phyloP scores from a whole-genome alignment of 2,329 filamentous ascomycete genomes.

The Phoma sp. region DNA sequence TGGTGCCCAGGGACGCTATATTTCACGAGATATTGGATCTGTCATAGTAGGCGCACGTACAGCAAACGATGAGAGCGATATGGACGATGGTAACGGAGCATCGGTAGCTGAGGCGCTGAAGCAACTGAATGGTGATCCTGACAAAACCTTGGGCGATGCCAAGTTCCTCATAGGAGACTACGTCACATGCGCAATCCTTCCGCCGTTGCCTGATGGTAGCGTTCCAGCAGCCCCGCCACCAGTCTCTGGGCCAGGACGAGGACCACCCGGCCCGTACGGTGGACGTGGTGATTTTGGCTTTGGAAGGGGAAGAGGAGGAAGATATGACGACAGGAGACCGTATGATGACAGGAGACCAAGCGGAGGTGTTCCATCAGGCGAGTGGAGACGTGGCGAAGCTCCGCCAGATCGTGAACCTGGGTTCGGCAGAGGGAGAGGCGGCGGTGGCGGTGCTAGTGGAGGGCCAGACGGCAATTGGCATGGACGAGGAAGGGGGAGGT shows the following conservation, averaged over 20 bases:
- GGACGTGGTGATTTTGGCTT: conserved; percentile 46
- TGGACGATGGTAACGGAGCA: conserved; percentile 20
- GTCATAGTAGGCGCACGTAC: conserved; percentile 69
- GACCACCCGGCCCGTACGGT: conserved; percentile 39
- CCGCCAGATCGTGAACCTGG: conserved; percentile 59
- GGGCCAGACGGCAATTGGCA: conserved; percentile 28
- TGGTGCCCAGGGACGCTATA: conserved; percentile 67
- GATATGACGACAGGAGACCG: conserved; percentile 35
- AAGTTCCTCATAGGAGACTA: conserved; percentile 91
- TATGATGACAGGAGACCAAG: conserved; percentile 48
- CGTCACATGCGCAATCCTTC: conserved; percentile 80
- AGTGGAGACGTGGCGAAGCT: conserved; percentile 72
- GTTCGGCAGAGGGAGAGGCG: conserved; percentile 43
- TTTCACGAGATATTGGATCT: conserved; percentile 82
- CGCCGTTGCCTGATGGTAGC: conserved; percentile 75
- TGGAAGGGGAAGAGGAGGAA: conserved; percentile 48
- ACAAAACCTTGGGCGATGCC: conserved; percentile 77
- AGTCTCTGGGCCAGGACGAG: conserved; percentile 43
- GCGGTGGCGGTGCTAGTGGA: conserved; percentile 43
- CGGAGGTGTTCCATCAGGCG: conserved; percentile 61
- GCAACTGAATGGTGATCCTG: conserved; percentile 65
- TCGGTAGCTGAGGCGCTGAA: conserved; percentile 46
- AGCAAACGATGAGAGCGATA: conserved; percentile 28
- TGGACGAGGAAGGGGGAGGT: conserved; percentile 46
- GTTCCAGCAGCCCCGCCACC: conserved; percentile 69